phyloP scores from a whole-genome alignment of 1,139 yeast species.

The Blastobotrys proliferans region DNA sequence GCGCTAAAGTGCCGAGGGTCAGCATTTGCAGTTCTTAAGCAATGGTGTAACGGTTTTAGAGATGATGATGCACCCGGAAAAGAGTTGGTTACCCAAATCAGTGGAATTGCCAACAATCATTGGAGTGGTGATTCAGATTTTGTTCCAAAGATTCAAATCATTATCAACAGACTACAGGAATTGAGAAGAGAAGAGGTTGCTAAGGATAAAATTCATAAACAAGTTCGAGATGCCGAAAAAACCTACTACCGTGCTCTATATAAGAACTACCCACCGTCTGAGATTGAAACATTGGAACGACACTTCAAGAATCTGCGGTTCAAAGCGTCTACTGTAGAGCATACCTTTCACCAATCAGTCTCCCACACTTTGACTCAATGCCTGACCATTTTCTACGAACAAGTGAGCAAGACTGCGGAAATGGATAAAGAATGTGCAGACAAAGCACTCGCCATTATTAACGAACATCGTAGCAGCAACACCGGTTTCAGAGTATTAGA shows the following conservation, averaged over 20 bases:
- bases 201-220: constrained; percentile 16
- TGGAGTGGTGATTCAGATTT: constrained; percentile 15
- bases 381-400: constrained; percentile 18
- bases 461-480: constrained; percentile 2
- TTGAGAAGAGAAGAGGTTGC: constrained; percentile 20
- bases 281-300: constrained; percentile 19
- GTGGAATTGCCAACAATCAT: constrained; percentile 9
- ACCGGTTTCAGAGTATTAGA: neutral
- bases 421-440: constrained; percentile 13
- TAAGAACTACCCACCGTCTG: constrained; percentile 18
- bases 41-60: constrained; percentile 17
- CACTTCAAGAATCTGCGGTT: constrained; percentile 16
- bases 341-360: constrained; percentile 17
- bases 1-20: constrained; percentile 15
- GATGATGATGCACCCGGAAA: constrained; percentile 11
- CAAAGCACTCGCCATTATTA: constrained; percentile 15
- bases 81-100: constrained; percentile 15
- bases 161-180: constrained; percentile 19
- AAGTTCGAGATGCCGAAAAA: constrained; percentile 19
- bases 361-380: constrained; percentile 19
- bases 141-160: constrained; percentile 12
- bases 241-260: constrained; percentile 22
- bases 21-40: constrained; percentile 15
- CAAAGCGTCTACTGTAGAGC: constrained; percentile 13
- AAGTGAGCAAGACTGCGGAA: constrained; percentile 14